Conservation (phyloP, 352 stramenopile species). For the Globisporangium paddicum region DNA sequence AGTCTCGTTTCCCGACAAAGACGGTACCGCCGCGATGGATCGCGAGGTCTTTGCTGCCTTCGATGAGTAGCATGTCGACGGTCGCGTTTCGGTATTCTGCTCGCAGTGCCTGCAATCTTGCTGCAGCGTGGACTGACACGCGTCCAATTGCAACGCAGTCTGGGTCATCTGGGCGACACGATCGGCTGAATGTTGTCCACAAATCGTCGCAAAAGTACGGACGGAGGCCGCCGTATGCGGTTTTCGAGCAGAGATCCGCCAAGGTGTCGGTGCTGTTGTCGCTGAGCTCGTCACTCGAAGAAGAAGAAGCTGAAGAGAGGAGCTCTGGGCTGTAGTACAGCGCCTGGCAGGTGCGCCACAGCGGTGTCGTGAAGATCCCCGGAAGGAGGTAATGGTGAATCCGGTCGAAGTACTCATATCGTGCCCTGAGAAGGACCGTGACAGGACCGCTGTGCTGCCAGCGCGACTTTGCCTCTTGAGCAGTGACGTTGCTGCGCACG, state of each 20-base stretch:
- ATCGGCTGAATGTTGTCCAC: constrained; percentile 6
- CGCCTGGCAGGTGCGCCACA: constrained; percentile 3
- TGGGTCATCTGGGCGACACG: not conserved
- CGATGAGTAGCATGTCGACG: constrained; percentile 10
- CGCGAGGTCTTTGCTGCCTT: constrained; percentile 3
- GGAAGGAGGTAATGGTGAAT: constrained; percentile 2
- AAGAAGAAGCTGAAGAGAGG: not conserved
- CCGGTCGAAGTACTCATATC: not conserved
- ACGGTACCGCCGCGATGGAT: not conserved
- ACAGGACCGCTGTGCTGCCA: not conserved
- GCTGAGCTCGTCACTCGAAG: not conserved
- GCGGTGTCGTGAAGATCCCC: not conserved
- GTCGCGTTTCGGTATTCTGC: not conserved
- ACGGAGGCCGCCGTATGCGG: not conserved
- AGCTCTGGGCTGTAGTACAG: not conserved
- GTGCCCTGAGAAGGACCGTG: not conserved
- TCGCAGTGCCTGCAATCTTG: not conserved
- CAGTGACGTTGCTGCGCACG: not conserved
- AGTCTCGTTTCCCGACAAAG: constrained; percentile 2
- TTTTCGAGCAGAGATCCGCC: constrained; percentile 7
- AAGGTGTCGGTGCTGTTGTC: not conserved
- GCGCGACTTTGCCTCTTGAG: not conserved
- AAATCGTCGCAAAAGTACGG: constrained; percentile 12
- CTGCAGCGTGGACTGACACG: not conserved
- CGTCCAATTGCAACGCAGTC: constrained; percentile 2